phyloP scores from a whole-genome alignment of 768 basidiomycete species.

The Leccinum incarnatum region DNA sequence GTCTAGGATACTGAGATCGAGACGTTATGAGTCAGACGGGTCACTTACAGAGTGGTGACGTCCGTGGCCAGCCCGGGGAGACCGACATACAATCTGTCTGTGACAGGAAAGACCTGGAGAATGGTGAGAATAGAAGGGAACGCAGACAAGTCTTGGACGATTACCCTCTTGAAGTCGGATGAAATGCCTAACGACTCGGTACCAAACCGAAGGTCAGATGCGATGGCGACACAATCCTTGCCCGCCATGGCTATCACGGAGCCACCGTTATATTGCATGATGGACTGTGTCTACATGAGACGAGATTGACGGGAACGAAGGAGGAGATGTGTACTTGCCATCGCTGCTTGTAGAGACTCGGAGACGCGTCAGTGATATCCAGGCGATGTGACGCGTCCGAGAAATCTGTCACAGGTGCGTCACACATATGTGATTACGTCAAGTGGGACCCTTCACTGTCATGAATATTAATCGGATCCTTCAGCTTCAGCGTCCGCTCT shows the following conservation, averaged over 20 bases:
- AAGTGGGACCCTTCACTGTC: neutral
- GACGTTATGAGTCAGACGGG: neutral
- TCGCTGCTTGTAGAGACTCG: slow-evolving; percentile 10
- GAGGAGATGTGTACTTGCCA: slow-evolving; percentile 17
- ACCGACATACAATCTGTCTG: slow-evolving; percentile 89
- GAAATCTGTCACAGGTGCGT: slow-evolving; percentile 8
- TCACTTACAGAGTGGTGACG: slow-evolving; percentile 80
- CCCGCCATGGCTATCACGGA: slow-evolving; percentile 99
- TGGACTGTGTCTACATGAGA: slow-evolving; percentile 52
- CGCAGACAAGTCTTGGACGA: slow-evolving; percentile 13
- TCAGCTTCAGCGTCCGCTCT: slow-evolving; percentile 12
- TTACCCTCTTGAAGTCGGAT: slow-evolving; percentile 91
- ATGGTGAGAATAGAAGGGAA: slow-evolving; percentile 1
- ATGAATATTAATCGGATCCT: slow-evolving; percentile 18
- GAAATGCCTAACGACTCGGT: slow-evolving; percentile 84
- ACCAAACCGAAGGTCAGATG: slow-evolving; percentile 89
- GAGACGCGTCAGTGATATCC: slow-evolving; percentile 21
- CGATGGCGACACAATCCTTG: slow-evolving; percentile 98
- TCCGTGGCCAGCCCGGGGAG: slow-evolving; percentile 93
- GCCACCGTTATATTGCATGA: slow-evolving; percentile 94
- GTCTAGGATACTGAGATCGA: slow-evolving; percentile 42
- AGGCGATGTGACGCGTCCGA: slow-evolving; percentile 21
- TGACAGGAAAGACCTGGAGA: slow-evolving; percentile 85
- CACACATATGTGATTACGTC: neutral
- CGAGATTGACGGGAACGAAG: neutral